Base-by-base conservation (phyloP, 2,329 filamentous ascomycete species). In the Botrytis sinoallii region DNA sequence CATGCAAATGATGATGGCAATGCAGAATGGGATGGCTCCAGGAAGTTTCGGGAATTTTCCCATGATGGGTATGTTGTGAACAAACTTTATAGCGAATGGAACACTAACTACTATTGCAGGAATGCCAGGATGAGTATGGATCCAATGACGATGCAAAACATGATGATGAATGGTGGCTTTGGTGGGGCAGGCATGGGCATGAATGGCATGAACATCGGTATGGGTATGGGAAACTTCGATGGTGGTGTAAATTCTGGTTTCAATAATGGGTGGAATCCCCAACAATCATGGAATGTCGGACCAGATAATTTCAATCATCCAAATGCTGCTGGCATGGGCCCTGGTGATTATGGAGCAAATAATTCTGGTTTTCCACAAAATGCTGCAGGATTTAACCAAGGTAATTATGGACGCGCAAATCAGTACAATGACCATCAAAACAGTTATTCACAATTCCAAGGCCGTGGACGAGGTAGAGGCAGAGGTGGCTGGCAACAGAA, bases 281-380 rank as follows among this genome's bases (percentile, higher is more conserved):
- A 92, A 85, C 91, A 93, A 86, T 90, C 91, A 87, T 94, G 91
- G 92, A 92, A 91, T 91, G 89, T 90, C 87, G 79, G 90, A 87
- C 91, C 92, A 91, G 91, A 93, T 93, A 94, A 93, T 92, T 93
- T 90, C 91, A 94, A 90, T 90, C 88, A 90, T 90, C 88, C 90
- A 92, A 93, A 90, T 92, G 89, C 85, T 92, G 88, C 85, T 81
- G 90, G 90, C 87, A 93, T 93, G 89, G 90, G 90, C 85, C 87
- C 88, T 87, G 90, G 91, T 92, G 91, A 93, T 85, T 93, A 89
- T 90, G 91, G 91, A 85, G 88, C 88, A 85, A 90, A 91, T 89
- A 92, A 92, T 87, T 87, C 90, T 87, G 91, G 90, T 85, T 93
- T 88, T 88, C 69, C 77, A 75, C 75, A 80, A 76, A 77, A 88